Base-by-base conservation (phyloP, 2,329 filamentous ascomycete genomes). In the Fusarium equiseti region DNA sequence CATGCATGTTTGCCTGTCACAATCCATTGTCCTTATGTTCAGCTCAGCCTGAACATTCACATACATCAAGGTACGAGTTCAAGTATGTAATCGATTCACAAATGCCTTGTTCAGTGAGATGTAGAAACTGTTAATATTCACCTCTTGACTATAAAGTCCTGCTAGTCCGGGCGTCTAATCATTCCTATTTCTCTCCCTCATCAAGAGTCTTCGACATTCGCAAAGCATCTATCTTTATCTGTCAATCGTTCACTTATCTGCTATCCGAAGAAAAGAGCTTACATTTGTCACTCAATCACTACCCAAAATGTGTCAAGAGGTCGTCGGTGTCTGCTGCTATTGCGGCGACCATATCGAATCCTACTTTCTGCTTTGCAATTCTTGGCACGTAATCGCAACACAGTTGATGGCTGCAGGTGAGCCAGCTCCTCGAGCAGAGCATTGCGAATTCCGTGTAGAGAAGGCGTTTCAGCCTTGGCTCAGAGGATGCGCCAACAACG, bases 401-500 rank as follows among this genome's bases (percentile, higher is more conserved):
- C 20, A 20, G 7, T 31, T 20, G 5, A 29, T 43, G 6, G 12
- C 24, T 6, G 43, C 13, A 5, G 40, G 46, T 4, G 10, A n/a
- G 13, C 26, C 22, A 22, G 2, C 20, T 13, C 6, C 54, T 16
- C 42, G 46, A 15, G 42, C 46, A 18, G 49, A 18, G 11, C 22
- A 56, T 3, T 71, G 68, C 5, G 15, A 40, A 2, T 49, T 43
- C 8, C 27, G 20, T 11, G 15, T 27, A 18, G 24, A 24, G 24
- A 31, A 31, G 2, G 6, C 63, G 5, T n/a, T 43, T 9, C 26
- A 13, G 2, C 58, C 63, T 7, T 51, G 54, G 22, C 58, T 73
- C 2, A 35, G 24, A 20, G 72, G 66, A 15, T 74, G 72, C 3
- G 18, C 50, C 10, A 42, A 69, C 22, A 71, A 48, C 5, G 55